Evolutionary conservation across 202 grass and related monocot genomes (phyloP).

Genomic region (Brachypodium distachyon): DNA sequence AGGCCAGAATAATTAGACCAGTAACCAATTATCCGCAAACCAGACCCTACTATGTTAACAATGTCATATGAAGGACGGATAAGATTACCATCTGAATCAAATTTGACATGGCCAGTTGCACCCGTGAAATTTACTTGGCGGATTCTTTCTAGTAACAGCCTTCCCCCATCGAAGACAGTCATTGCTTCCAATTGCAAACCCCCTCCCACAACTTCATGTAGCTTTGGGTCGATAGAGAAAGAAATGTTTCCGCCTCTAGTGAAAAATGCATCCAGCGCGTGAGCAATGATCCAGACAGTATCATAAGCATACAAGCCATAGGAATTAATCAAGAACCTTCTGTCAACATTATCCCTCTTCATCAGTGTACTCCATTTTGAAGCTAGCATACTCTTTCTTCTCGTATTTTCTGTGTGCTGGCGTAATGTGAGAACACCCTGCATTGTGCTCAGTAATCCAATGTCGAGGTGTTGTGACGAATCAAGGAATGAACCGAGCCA

Average conservation of each 20-base stretch:
- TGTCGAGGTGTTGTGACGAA: constrained; percentile 15
- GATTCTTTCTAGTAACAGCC: constrained; percentile 47
- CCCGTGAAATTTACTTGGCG: constrained; percentile 49
- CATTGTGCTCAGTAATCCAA: constrained; percentile 32
- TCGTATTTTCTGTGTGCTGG: constrained; percentile 54
- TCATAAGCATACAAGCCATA: constrained; percentile 79
- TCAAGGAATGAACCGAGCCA: constrained; percentile 65
- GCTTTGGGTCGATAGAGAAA: constrained; percentile 60
- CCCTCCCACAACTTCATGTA: constrained; percentile 25
- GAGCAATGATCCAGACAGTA: constrained; percentile 68
- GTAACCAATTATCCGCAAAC: constrained; percentile 54
- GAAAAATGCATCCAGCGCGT: constrained; percentile 78
- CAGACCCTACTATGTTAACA: constrained; percentile 63
- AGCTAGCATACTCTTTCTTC: constrained; percentile 45
- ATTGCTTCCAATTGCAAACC: constrained; percentile 50
- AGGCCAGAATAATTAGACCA: constrained; percentile 84
- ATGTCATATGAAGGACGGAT: constrained; percentile 64
- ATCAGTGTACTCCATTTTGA: constrained; percentile 45
- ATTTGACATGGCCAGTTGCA: constrained; percentile 52
- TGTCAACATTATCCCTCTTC: constrained; percentile 15
- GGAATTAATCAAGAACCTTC: constrained; percentile 36
- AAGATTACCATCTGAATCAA: constrained; percentile 57
- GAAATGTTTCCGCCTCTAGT: constrained; percentile 55
- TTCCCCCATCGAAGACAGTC: constrained; percentile 60
- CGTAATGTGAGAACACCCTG: constrained; percentile 78